These are phyloP conservation scores for Didymella segeticola DNA, from an alignment of 2,329 filamentous ascomycete species.

Conservation along the genomic window DNA sequence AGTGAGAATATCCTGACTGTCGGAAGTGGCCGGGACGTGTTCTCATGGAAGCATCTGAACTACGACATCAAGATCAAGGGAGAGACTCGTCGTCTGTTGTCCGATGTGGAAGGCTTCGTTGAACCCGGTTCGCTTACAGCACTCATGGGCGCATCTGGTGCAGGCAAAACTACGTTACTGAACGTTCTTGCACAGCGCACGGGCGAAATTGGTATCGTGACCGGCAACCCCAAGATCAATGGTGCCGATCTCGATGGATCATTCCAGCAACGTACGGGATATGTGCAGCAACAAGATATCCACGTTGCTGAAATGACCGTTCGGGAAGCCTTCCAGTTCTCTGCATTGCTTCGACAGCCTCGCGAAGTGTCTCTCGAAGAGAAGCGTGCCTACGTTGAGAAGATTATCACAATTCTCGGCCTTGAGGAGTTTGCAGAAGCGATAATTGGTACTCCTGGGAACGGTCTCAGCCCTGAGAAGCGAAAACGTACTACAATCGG, in stretches of 20 bases:
- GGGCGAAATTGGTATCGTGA: constrained; percentile 78
- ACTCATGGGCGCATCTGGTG: constrained; percentile 71
- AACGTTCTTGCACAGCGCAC: constrained; percentile 81
- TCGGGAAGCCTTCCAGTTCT: constrained; percentile 65
- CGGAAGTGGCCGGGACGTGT: not conserved
- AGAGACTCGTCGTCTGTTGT: constrained; percentile 55
- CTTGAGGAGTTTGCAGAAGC: constrained; percentile 55
- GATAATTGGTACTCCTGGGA: constrained; percentile 23
- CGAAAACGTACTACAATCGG: constrained; percentile 68
- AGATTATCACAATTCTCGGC: constrained; percentile 63
- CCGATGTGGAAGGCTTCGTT: constrained; percentile 68
- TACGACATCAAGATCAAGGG: not conserved
- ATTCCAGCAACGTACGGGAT: constrained; percentile 78
- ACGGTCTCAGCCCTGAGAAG: constrained; percentile 56
- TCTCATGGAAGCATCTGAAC: not conserved
- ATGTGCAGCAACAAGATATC: constrained; percentile 59
- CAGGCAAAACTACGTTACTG: constrained; percentile 85
- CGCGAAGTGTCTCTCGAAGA: constrained; percentile 59
- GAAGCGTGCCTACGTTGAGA: constrained; percentile 66
- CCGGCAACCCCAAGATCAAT: constrained; percentile 76
- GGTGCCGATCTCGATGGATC: constrained; percentile 70
- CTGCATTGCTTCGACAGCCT: constrained; percentile 64
- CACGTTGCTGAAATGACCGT: constrained; percentile 65
- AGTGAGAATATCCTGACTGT: not conserved
- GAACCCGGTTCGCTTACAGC: constrained; percentile 67